Evolutionary conservation across 805 yeast species (phyloP).

Genomic region (Candida arabinofermentans): DNA sequence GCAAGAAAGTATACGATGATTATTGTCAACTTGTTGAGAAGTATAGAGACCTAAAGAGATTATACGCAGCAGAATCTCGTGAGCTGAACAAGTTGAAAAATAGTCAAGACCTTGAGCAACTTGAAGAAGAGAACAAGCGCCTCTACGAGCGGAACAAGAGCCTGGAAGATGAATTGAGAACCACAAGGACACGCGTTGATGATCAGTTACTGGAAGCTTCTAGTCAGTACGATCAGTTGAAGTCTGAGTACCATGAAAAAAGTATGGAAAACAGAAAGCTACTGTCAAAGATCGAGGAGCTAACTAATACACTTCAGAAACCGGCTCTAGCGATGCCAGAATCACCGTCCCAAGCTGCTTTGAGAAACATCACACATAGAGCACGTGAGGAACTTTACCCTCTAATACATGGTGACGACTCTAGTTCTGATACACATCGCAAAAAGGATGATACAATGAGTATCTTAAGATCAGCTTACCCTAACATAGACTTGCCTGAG

Average conservation of each 20-base stretch:
- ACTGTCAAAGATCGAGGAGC: not conserved
- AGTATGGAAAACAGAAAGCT: constrained; percentile 7
- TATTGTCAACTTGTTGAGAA: constrained; percentile 22
- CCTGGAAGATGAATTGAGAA: constrained; percentile 3
- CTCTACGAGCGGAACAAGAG: constrained; percentile 8
- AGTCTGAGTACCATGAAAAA: constrained; percentile 7
- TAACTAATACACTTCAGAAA: constrained; percentile 2
- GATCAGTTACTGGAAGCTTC: constrained; percentile 12
- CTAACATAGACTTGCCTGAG: constrained; percentile 11
- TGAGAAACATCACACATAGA: not conserved
- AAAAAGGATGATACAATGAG: constrained; percentile 19
- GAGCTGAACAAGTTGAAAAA: not conserved
- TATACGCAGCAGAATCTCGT: not conserved
- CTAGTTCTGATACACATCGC: too few relatives aligned
- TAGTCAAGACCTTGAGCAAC: not conserved
- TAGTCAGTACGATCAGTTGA: constrained; percentile 17
- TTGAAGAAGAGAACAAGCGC: constrained; percentile 5
- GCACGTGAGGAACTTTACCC: constrained; percentile 1
- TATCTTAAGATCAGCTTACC: constrained; percentile 11
- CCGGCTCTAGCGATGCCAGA: not conserved
- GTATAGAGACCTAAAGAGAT: constrained; percentile 9
- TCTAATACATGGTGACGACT: not conserved
- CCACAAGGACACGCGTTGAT: constrained; percentile 2
- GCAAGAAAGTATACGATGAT: constrained; percentile 23
- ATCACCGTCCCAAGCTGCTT: not conserved